Evolutionary conservation across 805 yeast species (phyloP).

Genomic region (Candida namnaoensis): DNA sequence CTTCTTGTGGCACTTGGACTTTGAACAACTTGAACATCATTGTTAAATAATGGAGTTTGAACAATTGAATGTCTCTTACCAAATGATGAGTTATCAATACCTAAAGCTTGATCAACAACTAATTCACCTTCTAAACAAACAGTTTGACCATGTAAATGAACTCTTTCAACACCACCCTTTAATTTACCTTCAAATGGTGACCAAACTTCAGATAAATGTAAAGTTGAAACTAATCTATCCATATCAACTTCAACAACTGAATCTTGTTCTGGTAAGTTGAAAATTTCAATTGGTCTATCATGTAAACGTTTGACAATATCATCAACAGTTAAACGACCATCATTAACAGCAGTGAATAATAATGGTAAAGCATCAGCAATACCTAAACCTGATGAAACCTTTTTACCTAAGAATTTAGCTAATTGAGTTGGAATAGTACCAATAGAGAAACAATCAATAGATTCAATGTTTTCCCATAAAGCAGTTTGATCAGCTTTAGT

Average conservation of each 20-base stretch:
- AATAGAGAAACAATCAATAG: slow-evolving; percentile 80
- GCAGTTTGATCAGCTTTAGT: slow-evolving; percentile 72
- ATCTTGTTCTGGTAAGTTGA: slow-evolving; percentile 75
- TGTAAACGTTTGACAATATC: slow-evolving; percentile 71
- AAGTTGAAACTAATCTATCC: slow-evolving; percentile 51
- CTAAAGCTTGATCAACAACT: slow-evolving; percentile 50
- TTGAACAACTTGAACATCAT: slow-evolving; percentile 23
- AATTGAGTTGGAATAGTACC: slow-evolving; percentile 72
- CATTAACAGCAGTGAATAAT: slow-evolving; percentile 70
- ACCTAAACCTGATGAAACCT: slow-evolving; percentile 66
- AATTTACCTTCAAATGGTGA: slow-evolving; percentile 51
- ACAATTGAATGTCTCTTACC: slow-evolving; percentile 19
- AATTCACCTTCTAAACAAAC: slow-evolving; percentile 79
- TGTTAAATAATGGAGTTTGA: slow-evolving; percentile 10
- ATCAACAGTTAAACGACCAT: slow-evolving; percentile 59
- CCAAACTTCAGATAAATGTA: slow-evolving; percentile 34
- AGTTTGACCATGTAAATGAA: slow-evolving; percentile 67
- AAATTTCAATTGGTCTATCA: slow-evolving; percentile 73
- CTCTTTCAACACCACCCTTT: slow-evolving; percentile 85
- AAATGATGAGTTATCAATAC: slow-evolving; percentile 29
- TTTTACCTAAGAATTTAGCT: slow-evolving; percentile 55
- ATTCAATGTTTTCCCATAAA: slow-evolving; percentile 67
- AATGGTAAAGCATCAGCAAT: slow-evolving; percentile 75
- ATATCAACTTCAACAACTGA: slow-evolving; percentile 75
- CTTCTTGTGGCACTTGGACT: slow-evolving; percentile 26